Evolutionary conservation across 768 basidiomycete species (phyloP).

Genomic region (Asterophora lycoperdoides): DNA sequence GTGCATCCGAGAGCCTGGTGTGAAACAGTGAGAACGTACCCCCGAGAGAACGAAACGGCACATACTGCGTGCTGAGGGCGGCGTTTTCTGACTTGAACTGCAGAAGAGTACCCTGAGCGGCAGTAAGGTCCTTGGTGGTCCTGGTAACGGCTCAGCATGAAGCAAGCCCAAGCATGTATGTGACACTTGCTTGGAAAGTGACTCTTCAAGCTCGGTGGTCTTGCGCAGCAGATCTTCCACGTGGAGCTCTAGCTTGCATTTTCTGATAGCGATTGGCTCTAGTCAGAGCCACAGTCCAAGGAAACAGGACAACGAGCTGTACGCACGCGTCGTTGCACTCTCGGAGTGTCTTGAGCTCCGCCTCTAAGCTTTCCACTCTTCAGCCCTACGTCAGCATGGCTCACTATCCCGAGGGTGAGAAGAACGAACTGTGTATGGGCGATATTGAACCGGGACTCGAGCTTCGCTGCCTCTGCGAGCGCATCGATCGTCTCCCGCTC

Average conservation of each 20-base stretch:
- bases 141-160: neutral
- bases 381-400: no score
- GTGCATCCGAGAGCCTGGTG: neutral
- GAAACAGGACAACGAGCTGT: neutral
- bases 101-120: neutral
- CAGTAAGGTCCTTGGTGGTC: neutral
- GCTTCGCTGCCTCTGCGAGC: conserved; percentile 18
- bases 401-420: neutral
- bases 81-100: neutral
- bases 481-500: conserved; percentile 27
- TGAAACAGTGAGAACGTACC: neutral
- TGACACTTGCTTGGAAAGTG: neutral
- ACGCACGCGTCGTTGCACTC: conserved; percentile 1
- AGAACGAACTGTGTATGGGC: conserved; percentile 16
- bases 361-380: neutral
- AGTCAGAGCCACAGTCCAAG: neutral
- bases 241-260: neutral
- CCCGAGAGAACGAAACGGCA: neutral
- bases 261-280: neutral
- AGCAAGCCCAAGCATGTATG: neutral
- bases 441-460: conserved; percentile 20
- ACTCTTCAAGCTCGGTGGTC: neutral
- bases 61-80: neutral
- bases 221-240: neutral
- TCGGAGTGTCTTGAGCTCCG: neutral